A percentile compares a stretch with the other conserved stretches of the same genome.
Evolutionary conservation across 2,329 filamentous ascomycete species (phyloP).

Genomic region (Furcasterigmium furcatum): DNA sequence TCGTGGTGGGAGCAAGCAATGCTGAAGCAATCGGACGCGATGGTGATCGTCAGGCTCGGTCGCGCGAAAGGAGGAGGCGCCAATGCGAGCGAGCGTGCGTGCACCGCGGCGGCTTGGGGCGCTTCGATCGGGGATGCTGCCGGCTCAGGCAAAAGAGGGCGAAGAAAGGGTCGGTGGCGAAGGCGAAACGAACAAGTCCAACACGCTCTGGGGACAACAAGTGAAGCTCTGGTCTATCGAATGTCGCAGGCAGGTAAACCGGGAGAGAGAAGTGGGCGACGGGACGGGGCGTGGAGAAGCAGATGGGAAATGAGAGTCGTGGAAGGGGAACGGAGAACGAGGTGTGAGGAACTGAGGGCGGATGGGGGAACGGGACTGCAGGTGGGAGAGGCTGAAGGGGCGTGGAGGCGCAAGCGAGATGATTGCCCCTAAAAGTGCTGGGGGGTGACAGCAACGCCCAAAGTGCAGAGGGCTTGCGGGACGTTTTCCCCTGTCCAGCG

Average conservation of each 20-base stretch:
- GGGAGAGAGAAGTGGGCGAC: slow-evolving; percentile 1
- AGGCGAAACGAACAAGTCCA: neutral
- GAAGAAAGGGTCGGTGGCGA: neutral
- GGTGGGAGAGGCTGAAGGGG: slow-evolving; percentile 37
- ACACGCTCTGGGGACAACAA: slow-evolving; percentile 3
- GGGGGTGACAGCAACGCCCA: slow-evolving; percentile 23
- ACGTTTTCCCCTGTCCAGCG: too few relatives aligned
- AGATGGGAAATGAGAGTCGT: slow-evolving; percentile 9
- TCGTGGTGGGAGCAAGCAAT: neutral
- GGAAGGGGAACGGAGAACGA: neutral
- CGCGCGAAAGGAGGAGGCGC: slow-evolving; percentile 11
- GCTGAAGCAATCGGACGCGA: slow-evolving; percentile 7
- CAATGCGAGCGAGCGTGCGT: slow-evolving; percentile 12
- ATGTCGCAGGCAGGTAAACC: neutral
- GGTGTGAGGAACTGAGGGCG: neutral
- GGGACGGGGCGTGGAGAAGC: slow-evolving; percentile 13
- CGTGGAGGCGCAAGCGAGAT: slow-evolving; percentile 49
- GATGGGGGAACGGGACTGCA: neutral
- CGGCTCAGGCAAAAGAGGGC: neutral
- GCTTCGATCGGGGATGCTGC: neutral
- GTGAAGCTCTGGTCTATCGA: slow-evolving; percentile 6
- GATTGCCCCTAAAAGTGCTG: slow-evolving; percentile 43
- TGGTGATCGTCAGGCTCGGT: slow-evolving; percentile 8
- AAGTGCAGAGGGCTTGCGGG: too few relatives aligned
- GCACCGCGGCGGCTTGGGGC: neutral